Evolutionary conservation across 148 eudicot species (phyloP), one percentile per base, ranked within the genome.

Genomic region (Polygonum aviculare): DNA sequence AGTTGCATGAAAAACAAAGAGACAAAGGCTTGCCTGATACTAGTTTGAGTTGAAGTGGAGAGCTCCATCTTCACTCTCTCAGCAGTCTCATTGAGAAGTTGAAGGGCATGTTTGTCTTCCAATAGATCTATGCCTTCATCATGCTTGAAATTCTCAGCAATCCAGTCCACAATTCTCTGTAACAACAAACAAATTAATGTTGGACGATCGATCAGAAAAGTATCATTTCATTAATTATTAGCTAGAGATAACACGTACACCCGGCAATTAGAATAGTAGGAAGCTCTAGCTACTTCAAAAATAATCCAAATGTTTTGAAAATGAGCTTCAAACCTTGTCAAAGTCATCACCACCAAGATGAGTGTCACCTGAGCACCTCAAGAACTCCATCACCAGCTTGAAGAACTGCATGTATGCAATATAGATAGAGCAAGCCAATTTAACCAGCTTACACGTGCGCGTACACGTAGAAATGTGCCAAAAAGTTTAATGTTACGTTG

Each of bases 351-450:
- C 95, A 44, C 95, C 95, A 48, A 90, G 78, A 76, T 90, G 90
- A 77, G 89, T 90, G 71, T 90, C 95, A 31, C 95, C 95, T 74
- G 95, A 88, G 82, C 74, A 88, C 92, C 80, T 90, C 90, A 69
- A 88, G 85, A 41, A 90, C 92, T 83, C 95, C 95, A 83, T 88
- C 92, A 31, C 95, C 92, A 36, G 87, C 95, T 83, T 90, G 88
- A 79, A 90, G 90, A 74, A 90, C 95, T 90, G 89, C 63, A 63
- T 4, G 52, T 44, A 72, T n/a, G 44, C 6, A 65, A 19, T 0
- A 33, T 7, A 14, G 70, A 63, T n/a, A n/a, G n/a, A n/a, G n/a
- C n/a, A n/a, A n/a, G n/a, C n/a, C n/a, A n/a, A n/a, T n/a, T n/a
- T n/a, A 15, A 65, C 41, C 36, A 14, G 12, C 12, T 19, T 57